Percentiles rank a stretch among this genome's conserved stretches.
phyloP scores from a whole-genome alignment of 1,139 yeast genomes.

The Hansenula sp. region DNA sequence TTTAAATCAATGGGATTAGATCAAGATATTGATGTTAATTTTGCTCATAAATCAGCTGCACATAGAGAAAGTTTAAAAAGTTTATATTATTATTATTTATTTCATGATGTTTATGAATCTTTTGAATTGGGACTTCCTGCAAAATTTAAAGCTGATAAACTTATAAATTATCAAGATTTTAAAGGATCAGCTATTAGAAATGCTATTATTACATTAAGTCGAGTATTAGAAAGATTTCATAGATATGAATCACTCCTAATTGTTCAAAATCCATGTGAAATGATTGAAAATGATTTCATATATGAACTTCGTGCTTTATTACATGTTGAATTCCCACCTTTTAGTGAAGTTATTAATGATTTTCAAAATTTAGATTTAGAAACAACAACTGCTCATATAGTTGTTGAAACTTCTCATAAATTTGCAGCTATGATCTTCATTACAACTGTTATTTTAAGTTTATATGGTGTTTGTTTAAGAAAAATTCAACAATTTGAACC shows the following conservation, averaged over 20 bases:
- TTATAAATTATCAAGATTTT: not conserved
- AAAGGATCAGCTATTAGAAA: not conserved
- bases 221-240: not conserved
- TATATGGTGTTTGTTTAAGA: not conserved
- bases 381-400: not conserved
- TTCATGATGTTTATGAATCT: not conserved
- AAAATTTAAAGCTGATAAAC: not conserved
- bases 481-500: not conserved
- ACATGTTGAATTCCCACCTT: not conserved
- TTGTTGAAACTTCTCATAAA: not conserved
- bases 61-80: not conserved
- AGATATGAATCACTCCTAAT: not conserved
- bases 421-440: not conserved
- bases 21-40: not conserved
- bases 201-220: not conserved
- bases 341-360: not conserved
- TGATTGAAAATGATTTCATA: not conserved
- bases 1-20: not conserved
- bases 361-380: not conserved
- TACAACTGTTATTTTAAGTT: not conserved
- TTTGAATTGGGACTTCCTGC: not conserved
- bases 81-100: not conserved
- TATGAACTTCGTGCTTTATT: not conserved
- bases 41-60: not conserved
- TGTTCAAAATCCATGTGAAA: not conserved